phyloP scores from a whole-genome alignment of 2,329 filamentous ascomycete species.

The Penicillium sp. region DNA sequence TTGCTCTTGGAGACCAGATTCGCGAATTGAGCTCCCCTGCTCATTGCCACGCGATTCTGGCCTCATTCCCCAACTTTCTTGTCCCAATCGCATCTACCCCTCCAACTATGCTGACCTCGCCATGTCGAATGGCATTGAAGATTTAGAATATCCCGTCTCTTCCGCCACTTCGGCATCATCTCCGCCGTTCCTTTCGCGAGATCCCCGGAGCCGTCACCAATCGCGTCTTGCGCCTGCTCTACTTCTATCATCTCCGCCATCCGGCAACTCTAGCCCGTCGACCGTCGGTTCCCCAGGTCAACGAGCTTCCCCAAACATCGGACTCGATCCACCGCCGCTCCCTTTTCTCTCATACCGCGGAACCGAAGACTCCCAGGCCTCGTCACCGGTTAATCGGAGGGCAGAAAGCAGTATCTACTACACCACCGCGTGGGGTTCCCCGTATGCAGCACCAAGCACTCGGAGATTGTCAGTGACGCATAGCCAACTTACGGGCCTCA shows the following conservation, averaged over 20 bases:
- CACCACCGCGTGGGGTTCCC: constrained; percentile 89
- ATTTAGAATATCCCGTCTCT: constrained; percentile 41
- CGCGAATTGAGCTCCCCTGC: constrained; percentile 8
- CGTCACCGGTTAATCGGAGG: constrained; percentile 44
- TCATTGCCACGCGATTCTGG: constrained; percentile 20
- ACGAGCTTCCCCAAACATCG: constrained; percentile 29
- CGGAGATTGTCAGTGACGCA: constrained; percentile 42
- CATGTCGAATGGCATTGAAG: constrained; percentile 25
- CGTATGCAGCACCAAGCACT: constrained; percentile 69
- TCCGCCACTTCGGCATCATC: constrained; percentile 41
- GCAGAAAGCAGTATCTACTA: constrained; percentile 58
- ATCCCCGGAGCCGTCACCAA: constrained; percentile 33
- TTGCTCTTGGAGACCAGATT: constrained; percentile 6
- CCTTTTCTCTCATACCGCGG: constrained; percentile 36
- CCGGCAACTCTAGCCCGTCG: constrained; percentile 40
- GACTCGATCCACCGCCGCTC: constrained; percentile 33
- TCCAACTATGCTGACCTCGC: constrained; percentile 14
- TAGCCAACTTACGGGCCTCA: constrained; percentile 50
- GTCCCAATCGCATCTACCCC: constrained; percentile 5
- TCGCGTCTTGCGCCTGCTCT: constrained; percentile 33
- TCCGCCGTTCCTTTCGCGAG: constrained; percentile 31
- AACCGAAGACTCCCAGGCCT: constrained; percentile 38
- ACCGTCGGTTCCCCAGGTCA: constrained; percentile 37
- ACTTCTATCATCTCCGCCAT: constrained; percentile 37
- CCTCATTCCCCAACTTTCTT: constrained; percentile 9